A percentile compares a stretch with the other conserved stretches of the same genome.
Conservation (phyloP, 1,284 basidiomycete species). For the Thelephora terrestris region DNA sequence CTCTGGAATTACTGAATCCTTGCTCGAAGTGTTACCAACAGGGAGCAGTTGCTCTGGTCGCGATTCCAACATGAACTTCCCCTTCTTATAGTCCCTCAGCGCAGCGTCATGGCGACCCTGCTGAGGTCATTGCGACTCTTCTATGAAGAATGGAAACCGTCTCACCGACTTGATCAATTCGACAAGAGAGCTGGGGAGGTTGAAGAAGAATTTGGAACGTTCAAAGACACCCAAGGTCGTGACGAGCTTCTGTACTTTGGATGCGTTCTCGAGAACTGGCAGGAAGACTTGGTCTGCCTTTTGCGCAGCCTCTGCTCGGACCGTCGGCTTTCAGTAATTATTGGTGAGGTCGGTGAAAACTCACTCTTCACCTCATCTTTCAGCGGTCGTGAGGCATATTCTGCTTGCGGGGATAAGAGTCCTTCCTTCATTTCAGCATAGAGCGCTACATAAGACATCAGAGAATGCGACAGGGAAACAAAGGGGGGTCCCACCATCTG, state of each 20-base stretch:
- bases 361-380: constrained; percentile 78
- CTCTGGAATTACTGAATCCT: constrained; percentile 39
- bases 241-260: constrained; percentile 88
- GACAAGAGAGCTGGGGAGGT: constrained; percentile 85
- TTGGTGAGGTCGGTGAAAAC: constrained; percentile 13
- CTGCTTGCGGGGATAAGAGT: constrained; percentile 64
- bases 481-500: constrained; percentile 62
- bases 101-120: constrained; percentile 92
- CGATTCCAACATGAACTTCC: constrained; percentile 82
- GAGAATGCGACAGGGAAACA: not conserved
- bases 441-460: constrained; percentile 43
- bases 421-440: constrained; percentile 92
- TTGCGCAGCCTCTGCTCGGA: constrained; percentile 59
- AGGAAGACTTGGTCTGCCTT: constrained; percentile 96
- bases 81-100: constrained; percentile 95
- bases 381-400: constrained; percentile 79
- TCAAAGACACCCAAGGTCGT: constrained; percentile 95
- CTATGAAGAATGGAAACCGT: constrained; percentile 9
- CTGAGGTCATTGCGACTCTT: not conserved
- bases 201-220: constrained; percentile 97
- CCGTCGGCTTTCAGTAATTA: constrained; percentile 6
- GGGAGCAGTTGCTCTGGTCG: constrained; percentile 78
- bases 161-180: constrained; percentile 83
- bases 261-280: constrained; percentile 91
- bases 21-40: constrained; percentile 42